Base-by-base conservation (phyloP, 1,284 basidiomycete species). In the Rhodotorula sp. region DNA sequence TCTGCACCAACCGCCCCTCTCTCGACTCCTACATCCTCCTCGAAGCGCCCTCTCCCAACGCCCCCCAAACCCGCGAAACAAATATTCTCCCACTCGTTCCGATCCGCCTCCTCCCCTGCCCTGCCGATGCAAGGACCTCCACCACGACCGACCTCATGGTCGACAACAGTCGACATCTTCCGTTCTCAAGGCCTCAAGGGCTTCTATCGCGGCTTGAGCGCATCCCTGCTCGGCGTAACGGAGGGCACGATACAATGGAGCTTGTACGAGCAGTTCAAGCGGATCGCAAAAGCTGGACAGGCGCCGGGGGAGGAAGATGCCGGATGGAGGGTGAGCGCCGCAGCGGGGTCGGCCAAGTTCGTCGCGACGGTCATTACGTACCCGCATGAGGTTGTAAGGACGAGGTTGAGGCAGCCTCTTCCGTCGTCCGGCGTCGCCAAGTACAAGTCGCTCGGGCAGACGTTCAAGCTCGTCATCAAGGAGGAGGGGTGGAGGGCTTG, bases 241-340 rank as follows among this genome's bases (percentile, higher is more conserved):
- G 96, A 99, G 80, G 90, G 90, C 7, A 94, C 94, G 28, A 98
- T 99, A 65, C 95, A 98, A 79, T 99, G 96, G 96, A 90, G 91
- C 28, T 82, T 99, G 18, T 99, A 99, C 80, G 96, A 99, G 71
- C 70, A 74, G 68, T 78, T 79, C 66, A 79, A 79, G 63, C 58
- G 52, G 24, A 68, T 77, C 61, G 76, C 62, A 7, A 56, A 63
- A 24, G 64, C 66, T 44, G 73, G 66, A 48, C 47, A 47, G 50
- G 53, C 59, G 24, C 31, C n/a, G 58, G 88, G 69, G 84, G 86
- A 87, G 20, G 88, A 89, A 77, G 92, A 90, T 88, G 73, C 84
- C 0, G 89, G 69, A 4, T 73, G 71, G 71, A 48, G 53, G 47
- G 55, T 69, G 16, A 73, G 71, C 48, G 90, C 88, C 2, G 94